phyloP scores from a whole-genome alignment of 75 land plant species.

The Pinus tabuliformis region DNA sequence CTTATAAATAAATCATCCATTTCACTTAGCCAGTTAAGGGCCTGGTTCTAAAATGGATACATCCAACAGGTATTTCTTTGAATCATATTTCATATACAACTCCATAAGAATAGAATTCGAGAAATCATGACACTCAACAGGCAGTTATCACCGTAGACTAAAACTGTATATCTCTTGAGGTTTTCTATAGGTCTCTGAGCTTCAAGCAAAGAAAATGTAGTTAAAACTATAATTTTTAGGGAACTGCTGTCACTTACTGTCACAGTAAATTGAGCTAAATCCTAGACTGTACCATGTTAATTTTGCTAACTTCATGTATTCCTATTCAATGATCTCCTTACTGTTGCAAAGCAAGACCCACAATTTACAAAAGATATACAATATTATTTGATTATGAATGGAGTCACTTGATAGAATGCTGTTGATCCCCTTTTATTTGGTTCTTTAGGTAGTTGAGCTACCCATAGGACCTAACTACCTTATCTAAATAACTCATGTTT shows the following conservation, averaged over 20 bases:
- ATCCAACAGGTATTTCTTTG: neutral
- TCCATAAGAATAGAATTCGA: neutral
- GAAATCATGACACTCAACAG: neutral
- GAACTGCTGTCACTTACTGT: neutral
- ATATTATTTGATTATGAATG: no score
- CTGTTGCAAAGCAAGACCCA: no score
- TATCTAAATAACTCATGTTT: no score
- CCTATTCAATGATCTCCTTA: neutral
- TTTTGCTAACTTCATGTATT: neutral
- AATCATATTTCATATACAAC: neutral
- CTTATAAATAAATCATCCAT: neutral
- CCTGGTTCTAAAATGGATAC: neutral
- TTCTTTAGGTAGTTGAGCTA: no score
- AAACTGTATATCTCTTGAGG: neutral
- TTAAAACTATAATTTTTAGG: neutral
- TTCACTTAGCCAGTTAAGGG: neutral
- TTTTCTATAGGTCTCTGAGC: neutral
- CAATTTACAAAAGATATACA: no score
- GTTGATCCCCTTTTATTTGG: no score
- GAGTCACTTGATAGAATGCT: no score
- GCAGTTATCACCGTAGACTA: neutral
- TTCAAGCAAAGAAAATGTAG: neutral
- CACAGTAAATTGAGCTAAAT: neutral
- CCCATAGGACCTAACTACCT: no score
- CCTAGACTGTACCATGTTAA: neutral